Base-by-base conservation (phyloP, 208 protist species). In the Angomonas deanei region DNA sequence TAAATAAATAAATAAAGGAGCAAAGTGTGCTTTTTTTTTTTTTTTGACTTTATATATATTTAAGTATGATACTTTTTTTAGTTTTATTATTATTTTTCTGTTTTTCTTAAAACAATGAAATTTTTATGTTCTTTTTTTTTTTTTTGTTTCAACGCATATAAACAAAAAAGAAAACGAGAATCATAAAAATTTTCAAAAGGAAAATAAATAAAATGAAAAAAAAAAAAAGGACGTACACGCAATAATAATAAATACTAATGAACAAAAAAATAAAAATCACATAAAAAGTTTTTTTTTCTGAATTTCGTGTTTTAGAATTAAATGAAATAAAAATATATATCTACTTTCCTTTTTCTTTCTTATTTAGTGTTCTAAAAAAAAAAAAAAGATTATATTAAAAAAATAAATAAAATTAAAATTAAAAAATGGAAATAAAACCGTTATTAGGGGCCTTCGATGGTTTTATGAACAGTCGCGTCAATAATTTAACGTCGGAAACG, bases 61-160 rank as follows among this genome's bases (percentile, higher is more conserved):
- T 55, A 33, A 26, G 1, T 6, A 30, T 24, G n/a, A 34, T 31
- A 21, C 4, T 70, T 63, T 66, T 75, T 52, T 36, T 66, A 47
- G 5, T 47, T 76, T 36, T 75, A 61, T 64, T 49, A 69, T 68
- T 72, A 15, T 28, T 10, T 57, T 34, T 3, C 8, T 24, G n/a
- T 31, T 38, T n/a, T 38, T 27, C 28, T 5, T 23, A n/a, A n/a
- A n/a, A n/a, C n/a, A n/a, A n/a, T n/a, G n/a, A n/a, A 50, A 69
- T 68, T 72, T 24, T 28, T 10, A 58, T 34, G 2, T 8, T 24
- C 24, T 31, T 38, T n/a, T 38, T 27, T n/a, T 5, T 23, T 48
- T 2, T 61, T 6, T 2, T 54, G 2, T 54, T 56, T 28, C 24
- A 52, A 50, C 2, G 19, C 27, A 39, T 63, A 3, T 27, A 63